Conservation (phyloP, 768 basidiomycete genomes). For the Agrocybe praecox region DNA sequence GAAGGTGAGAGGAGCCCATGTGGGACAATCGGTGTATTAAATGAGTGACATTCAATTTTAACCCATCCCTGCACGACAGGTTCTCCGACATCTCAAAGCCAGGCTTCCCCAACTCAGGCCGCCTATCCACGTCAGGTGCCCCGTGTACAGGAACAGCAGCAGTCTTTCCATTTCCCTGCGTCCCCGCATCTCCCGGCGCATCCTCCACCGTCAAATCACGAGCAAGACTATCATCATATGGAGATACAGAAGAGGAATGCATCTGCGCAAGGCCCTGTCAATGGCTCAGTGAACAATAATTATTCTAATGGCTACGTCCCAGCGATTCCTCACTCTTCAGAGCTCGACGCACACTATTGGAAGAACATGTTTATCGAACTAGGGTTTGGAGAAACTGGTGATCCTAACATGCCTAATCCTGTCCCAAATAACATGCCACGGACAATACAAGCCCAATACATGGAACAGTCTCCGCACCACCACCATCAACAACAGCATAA, state of each 20-base stretch:
- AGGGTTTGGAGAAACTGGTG: conserved; percentile 58
- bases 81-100: conserved; percentile 22
- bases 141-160: conserved; percentile 29
- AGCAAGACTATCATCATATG: conserved; percentile 21
- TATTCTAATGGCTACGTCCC: conserved; percentile 37
- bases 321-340: conserved; percentile 44
- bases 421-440: conserved; percentile 20
- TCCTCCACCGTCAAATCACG: conserved; percentile 24
- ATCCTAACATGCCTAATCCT: conserved; percentile 28
- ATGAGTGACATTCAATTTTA: conserved; percentile 3
- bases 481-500: conserved; percentile 15
- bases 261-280: conserved; percentile 7
- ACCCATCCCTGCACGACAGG: conserved; percentile 18
- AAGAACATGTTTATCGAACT: conserved; percentile 76
- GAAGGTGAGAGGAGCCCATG: conserved; percentile 44
- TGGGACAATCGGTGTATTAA: conserved; percentile 1
- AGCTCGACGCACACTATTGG: conserved; percentile 73
- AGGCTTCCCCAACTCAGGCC: conserved; percentile 29
- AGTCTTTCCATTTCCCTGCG: conserved; percentile 43
- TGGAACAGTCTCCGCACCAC: conserved; percentile 24
- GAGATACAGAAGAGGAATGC: conserved; percentile 16
- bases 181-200: conserved; percentile 37
- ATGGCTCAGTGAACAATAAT: conserved; percentile 10
- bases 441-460: conserved; percentile 23
- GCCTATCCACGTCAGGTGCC: conserved; percentile 37